Conservation (phyloP, 257 asterid species). For the Marsdenia floribunda region DNA sequence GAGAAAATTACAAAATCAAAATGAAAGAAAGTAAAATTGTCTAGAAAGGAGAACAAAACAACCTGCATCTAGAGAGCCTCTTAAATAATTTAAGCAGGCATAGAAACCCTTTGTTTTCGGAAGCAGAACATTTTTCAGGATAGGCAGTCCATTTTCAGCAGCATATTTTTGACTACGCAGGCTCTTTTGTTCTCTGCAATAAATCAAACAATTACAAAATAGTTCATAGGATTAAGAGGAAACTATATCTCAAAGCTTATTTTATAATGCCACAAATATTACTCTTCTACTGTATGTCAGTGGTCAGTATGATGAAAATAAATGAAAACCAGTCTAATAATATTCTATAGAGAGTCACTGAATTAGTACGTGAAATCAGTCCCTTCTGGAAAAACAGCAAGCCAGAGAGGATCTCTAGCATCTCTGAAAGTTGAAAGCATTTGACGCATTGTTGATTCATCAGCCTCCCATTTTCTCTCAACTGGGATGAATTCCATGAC, state of each 20-base stretch:
- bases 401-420: conserved; percentile 75
- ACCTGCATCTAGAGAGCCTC: conserved; percentile 90
- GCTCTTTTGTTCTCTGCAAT: conserved; percentile 79
- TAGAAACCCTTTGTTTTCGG: conserved; percentile 83
- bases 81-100: conserved; percentile 60
- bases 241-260: background rate
- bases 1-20: background rate
- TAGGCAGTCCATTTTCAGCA: conserved; percentile 68
- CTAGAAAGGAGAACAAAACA: conserved; percentile 9
- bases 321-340: background rate
- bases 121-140: conserved; percentile 71
- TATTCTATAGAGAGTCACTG: conserved; percentile 14
- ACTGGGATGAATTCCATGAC: conserved; percentile 82
- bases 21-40: background rate
- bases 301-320: background rate
- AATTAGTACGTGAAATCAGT: conserved; percentile 79
- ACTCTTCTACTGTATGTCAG: background rate
- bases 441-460: conserved; percentile 43
- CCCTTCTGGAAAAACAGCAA: conserved; percentile 93
- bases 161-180: conserved; percentile 71
- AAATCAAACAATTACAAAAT: conserved; percentile 6
- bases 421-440: conserved; percentile 55
- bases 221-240: background rate
- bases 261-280: background rate
- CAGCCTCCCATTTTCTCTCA: conserved; percentile 86